Base-by-base conservation (phyloP, 805 yeast species). In the Saccharomycopsis amapae region DNA sequence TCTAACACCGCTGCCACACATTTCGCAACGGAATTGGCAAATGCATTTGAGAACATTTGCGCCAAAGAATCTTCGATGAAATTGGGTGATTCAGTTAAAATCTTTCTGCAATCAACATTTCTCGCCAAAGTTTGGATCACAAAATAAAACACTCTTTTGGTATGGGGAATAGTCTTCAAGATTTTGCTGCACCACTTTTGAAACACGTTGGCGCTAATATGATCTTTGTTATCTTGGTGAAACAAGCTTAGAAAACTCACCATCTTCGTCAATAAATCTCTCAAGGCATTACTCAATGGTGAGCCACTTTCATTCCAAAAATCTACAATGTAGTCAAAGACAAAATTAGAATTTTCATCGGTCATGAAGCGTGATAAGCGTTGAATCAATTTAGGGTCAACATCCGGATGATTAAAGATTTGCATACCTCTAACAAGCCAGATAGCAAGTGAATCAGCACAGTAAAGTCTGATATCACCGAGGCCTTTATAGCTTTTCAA, bases 261-360 rank as follows among this genome's bases (percentile, higher is more conserved):
- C 41, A 81, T 56, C 53, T 81, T 85, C 2, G 59, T 44, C 40
- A 86, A 72, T 38, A 87, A 56, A 26, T 78, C 84, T 45, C 69
- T 73, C 43, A 85, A 59, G 0, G 94, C 80, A 56, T 82, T 85
- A 4, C 81, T 77, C 23, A 85, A 60, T 0, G 94, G 79, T 2
- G 84, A 77, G 3, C 82, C 79, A 1, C 85, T 73, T 42, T 80
- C 85, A 44, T 76, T 77, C 79, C 88, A 79, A 58, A 75, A 79
- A 53, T 79, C 88, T 32, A 81, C 62, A 12, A 82, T 70, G 58
- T 74, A 82, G 20, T 66, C 66, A 55, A 76, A 75, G 1, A 78
- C 45, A 22, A 46, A 52, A 23, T 61, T 58, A 4, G 69, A 55
- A 12, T 50, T 57, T 2, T 59, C 56, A 4, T 44, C 38, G 4